phyloP scores from a whole-genome alignment of 148 eudicot species.

The Arbutus unedo region DNA sequence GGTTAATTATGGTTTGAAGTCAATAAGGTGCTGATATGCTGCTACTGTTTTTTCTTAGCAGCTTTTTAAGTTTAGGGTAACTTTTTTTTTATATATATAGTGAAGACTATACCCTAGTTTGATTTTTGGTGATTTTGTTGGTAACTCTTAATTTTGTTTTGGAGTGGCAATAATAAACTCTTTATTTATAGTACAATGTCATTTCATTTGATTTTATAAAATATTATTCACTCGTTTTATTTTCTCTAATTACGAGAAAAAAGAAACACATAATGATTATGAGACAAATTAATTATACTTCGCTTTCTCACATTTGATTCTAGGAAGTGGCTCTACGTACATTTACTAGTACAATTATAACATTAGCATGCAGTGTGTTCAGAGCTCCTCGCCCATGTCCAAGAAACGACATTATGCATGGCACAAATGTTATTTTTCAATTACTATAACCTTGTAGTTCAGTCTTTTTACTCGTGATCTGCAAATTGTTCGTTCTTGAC shows the following conservation, averaged over 20 bases:
- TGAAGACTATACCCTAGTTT: background rate
- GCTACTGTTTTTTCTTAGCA: background rate
- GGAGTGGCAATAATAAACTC: background rate
- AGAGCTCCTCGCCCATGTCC: background rate
- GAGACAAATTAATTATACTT: background rate
- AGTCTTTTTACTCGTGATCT: background rate
- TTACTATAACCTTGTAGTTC: background rate
- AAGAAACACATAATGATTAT: background rate
- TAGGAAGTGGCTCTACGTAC: background rate
- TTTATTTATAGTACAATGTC: background rate
- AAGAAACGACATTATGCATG: background rate
- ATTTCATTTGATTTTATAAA: background rate
- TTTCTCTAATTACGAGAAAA: background rate
- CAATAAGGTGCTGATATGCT: background rate
- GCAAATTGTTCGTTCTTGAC: background rate
- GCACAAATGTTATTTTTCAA: background rate
- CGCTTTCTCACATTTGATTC: background rate
- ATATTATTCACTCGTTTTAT: background rate
- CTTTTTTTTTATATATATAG: background rate
- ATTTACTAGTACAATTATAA: background rate
- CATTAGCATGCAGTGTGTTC: background rate
- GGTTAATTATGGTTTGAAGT: background rate
- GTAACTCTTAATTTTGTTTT: background rate
- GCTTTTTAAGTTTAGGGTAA: background rate
- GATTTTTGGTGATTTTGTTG: background rate